These are phyloP conservation scores for Strobilomyces dryophilus DNA, from an alignment of 768 basidiomycete genomes.

Conservation along the genomic window DNA sequence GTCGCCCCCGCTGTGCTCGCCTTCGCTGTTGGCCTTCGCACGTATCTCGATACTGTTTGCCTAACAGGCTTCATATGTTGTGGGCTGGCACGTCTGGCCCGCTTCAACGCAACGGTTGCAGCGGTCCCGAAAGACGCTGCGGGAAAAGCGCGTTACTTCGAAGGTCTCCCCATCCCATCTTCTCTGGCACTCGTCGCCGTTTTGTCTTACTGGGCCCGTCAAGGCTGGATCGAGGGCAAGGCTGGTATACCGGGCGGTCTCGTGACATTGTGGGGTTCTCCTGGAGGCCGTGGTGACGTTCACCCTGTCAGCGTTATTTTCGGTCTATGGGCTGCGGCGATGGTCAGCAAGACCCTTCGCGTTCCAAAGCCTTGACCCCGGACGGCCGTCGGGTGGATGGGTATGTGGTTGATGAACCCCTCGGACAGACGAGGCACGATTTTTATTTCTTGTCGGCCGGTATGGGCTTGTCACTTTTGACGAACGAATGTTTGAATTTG, in stretches of 20 bases:
- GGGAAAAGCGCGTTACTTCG: constrained; percentile 94
- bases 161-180: constrained; percentile 95
- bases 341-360: constrained; percentile 96
- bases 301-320: constrained; percentile 80
- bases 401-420: not conserved
- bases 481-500: constrained; percentile 15
- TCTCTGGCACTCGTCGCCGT: constrained; percentile 75
- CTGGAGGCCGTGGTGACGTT: constrained; percentile 77
- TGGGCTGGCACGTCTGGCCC: constrained; percentile 92
- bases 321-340: constrained; percentile 85
- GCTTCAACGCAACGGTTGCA: constrained; percentile 98
- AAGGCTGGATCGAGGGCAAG: constrained; percentile 81
- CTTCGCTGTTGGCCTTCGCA: constrained; percentile 87
- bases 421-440: constrained; percentile 1
- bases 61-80: constrained; percentile 92
- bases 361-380: constrained; percentile 66
- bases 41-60: constrained; percentile 83
- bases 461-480: constrained; percentile 9
- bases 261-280: constrained; percentile 65
- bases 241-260: constrained; percentile 72
- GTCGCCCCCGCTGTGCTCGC: constrained; percentile 94
- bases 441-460: not conserved
- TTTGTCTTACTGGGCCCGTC: constrained; percentile 77
- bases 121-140: constrained; percentile 80
- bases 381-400: not conserved